phyloP scores from a whole-genome alignment of 2,329 filamentous ascomycete species.

The Ramularia endophylla region DNA sequence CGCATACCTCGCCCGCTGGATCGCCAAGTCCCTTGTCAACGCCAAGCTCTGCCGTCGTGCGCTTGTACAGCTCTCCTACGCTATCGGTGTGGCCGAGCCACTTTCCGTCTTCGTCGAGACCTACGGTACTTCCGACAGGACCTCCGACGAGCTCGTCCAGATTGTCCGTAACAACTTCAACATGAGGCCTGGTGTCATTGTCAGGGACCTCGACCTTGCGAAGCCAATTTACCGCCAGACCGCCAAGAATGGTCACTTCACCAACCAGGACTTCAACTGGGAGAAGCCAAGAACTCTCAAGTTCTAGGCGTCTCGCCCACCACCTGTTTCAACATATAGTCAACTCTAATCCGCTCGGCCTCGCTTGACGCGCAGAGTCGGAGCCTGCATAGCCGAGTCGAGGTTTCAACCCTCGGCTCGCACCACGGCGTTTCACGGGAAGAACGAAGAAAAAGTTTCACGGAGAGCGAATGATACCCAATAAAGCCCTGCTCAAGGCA shows the following conservation, averaged over 20 bases:
- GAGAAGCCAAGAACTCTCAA: conserved; percentile 95
- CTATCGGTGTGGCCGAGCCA: conserved; percentile 97
- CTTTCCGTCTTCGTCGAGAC: conserved; percentile 97
- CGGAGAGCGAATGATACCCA: conserved; percentile 23
- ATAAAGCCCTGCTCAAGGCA: conserved; percentile 21
- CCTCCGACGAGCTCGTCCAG: conserved; percentile 85
- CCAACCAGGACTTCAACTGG: conserved; percentile 96
- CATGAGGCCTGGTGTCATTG: conserved; percentile 95
- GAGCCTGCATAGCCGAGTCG: conserved; percentile 10
- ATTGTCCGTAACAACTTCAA: conserved; percentile 98
- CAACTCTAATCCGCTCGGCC: conserved; percentile 5
- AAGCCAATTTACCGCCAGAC: conserved; percentile 98
- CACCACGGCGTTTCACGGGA: neutral
- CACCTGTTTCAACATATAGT: conserved; percentile 7
- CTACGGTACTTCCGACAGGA: conserved; percentile 89
- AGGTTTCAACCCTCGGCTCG: conserved; percentile 12
- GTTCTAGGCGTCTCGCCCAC: conserved; percentile 55
- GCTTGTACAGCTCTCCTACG: conserved; percentile 97
- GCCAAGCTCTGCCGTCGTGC: conserved; percentile 85
- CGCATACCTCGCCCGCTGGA: conserved; percentile 96
- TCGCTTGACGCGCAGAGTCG: conserved; percentile 8
- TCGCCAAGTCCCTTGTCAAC: conserved; percentile 94
- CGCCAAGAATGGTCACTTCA: conserved; percentile 99
- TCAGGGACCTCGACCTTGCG: conserved; percentile 90
- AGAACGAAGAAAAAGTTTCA: conserved; percentile 14